phyloP scores from a whole-genome alignment of 208 protist genomes.

The Crithidia bombi region DNA sequence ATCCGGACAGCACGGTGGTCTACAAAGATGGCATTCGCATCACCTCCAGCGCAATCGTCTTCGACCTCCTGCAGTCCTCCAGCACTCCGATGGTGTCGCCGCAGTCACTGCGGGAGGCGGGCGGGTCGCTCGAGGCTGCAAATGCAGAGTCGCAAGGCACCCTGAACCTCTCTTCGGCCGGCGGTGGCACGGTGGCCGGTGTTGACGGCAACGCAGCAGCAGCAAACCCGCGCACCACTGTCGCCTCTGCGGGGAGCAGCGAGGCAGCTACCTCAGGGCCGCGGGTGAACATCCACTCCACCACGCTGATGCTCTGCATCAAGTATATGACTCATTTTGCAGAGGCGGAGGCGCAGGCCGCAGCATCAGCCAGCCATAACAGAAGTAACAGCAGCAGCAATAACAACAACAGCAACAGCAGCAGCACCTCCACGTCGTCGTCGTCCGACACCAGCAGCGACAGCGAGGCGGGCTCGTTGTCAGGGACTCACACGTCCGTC shows the following conservation, averaged over 20 bases:
- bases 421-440: slow-evolving; percentile 9
- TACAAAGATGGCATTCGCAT: slow-evolving; percentile 35
- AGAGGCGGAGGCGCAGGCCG: slow-evolving; percentile 15
- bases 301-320: slow-evolving; percentile 40
- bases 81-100: slow-evolving; percentile 13
- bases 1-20: slow-evolving; percentile 7
- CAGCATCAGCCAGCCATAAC: slow-evolving; percentile 1
- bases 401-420: slow-evolving; percentile 3
- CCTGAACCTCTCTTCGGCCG: not conserved
- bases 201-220: not conserved
- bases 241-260: not conserved
- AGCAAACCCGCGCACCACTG: not conserved
- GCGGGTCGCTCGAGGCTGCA: not conserved
- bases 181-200: not conserved
- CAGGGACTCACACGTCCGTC: slow-evolving; percentile 18
- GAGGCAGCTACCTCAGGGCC: no score
- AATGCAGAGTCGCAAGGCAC: not conserved
- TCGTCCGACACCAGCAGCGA: slow-evolving; percentile 10
- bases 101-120: slow-evolving; percentile 8
- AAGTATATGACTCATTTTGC: slow-evolving; percentile 53
- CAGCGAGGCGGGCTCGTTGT: slow-evolving; percentile 7
- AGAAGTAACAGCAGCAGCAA: slow-evolving; percentile 1
- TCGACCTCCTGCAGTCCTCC: slow-evolving; percentile 18
- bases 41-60: slow-evolving; percentile 27
- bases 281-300: slow-evolving; percentile 18